phyloP scores from a whole-genome alignment of 257 asterid genomes.

The Gardenia jasminoides region DNA sequence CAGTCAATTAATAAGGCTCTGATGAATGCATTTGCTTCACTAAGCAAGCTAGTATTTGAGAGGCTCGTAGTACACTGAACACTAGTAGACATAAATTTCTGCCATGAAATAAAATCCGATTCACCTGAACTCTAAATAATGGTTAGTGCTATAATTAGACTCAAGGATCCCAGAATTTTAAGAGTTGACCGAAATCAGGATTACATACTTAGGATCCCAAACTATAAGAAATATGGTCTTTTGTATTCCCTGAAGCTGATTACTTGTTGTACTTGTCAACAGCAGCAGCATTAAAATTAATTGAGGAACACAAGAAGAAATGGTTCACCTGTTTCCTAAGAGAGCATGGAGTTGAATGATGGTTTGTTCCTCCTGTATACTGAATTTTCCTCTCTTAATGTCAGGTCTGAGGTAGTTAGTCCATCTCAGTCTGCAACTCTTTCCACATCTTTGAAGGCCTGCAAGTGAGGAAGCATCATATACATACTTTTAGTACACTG shows the following conservation, averaged over 20 bases:
- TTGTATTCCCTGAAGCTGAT: neutral
- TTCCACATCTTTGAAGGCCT: slow-evolving; percentile 91
- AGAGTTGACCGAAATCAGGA: neutral
- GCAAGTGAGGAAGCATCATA: neutral
- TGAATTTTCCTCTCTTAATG: slow-evolving; percentile 89
- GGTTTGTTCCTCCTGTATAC: slow-evolving; percentile 86
- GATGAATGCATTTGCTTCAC: neutral
- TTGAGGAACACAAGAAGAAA: neutral
- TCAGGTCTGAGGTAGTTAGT: slow-evolving; percentile 86
- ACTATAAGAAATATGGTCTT: neutral
- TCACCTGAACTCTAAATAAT: neutral
- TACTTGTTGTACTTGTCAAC: too few species aligned
- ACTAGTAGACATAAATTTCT: neutral
- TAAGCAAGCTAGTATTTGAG: neutral
- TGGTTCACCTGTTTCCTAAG: slow-evolving; percentile 70
- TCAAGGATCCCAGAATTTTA: neutral
- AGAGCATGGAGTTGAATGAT: slow-evolving; percentile 98
- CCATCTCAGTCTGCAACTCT: slow-evolving; percentile 92
- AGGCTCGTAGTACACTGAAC: neutral
- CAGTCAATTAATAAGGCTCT: neutral
- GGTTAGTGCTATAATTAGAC: neutral
- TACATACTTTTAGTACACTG: neutral
- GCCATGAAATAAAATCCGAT: neutral
- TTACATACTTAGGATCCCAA: neutral
- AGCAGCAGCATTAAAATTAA: neutral